Evolutionary conservation across 2,329 filamentous ascomycete species (phyloP), one percentile per base, ranked within the genome.

Genomic region (Verruconis gallopava): DNA sequence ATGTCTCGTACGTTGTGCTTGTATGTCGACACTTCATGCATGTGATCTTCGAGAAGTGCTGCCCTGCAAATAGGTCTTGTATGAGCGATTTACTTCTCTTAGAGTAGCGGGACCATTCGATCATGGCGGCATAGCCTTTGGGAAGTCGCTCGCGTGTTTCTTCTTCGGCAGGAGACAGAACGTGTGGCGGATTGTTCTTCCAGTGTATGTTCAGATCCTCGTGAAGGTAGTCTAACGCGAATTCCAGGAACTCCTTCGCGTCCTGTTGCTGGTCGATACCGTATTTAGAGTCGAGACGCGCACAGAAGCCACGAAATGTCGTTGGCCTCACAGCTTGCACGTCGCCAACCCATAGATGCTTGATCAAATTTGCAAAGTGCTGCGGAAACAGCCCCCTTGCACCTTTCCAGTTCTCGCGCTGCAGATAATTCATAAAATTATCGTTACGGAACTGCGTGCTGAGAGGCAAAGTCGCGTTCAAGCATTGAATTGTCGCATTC

Each of bases 161-260:
- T 55, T 81, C 77, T 53, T 81, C 71, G 19, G 69, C 61, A 13
- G 70, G 67, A 0, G 72, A 77, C 32, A 81, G 62, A 4, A 70
- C 67, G 38, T 69, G 68, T 2, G 80, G 63, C 1, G 72, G 75
- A 2, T 64, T 67, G 41, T 71, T 65, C 46, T 74, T 67, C 66
- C 76, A 81, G 21, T 72, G 70, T 4, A 69, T 61, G 56, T 94
- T 93, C 4, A 93, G 78, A 60, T 98, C 91, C 55, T 91, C 83
- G 51, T 89, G 81, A 11, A 96, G 68, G 49, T 81, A 79, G 41
- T 84, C 78, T 28, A 93, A 70, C 19, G 95, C 60, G 54, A 93
- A 94, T 36, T 78, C 77, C 49, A 89, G 78, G 50, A 93, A 93
- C 53, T 96, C 91, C 49, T 88, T 82, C 2, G 86, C 81, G 54